Evolutionary conservation across 1,284 basidiomycete genomes (phyloP), one percentile per base, ranked within the genome.

Genomic region (Marasmius oreades): DNA sequence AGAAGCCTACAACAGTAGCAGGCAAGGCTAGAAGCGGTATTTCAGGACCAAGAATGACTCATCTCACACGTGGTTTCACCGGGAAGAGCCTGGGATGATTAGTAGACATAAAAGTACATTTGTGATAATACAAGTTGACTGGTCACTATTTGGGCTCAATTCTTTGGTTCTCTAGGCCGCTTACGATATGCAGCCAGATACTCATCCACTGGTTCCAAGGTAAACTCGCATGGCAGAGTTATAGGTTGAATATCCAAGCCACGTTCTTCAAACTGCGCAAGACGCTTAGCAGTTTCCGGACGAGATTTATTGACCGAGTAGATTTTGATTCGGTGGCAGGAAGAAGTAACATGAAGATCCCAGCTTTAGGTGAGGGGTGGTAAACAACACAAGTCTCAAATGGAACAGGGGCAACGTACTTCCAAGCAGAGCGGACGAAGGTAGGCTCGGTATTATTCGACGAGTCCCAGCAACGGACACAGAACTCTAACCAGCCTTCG

Each of bases 401-500:
- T 51, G n/a, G 14, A 18, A 52, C 20, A 33, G 23, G 10, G n/a
- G 28, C 6, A 18, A 66, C 77, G 57, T 60, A 81, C 80, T 81
- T 81, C 79, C 78, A 81, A 4, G 78, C 76, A 16, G 78, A 81
- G 33, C 78, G 76, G 8, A 82, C 77, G 58, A 75, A 80, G 1
- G 81, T 82, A 20, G 81, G 81, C 61, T 82, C 77, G 3, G 80
- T 82, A 62, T 84, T 82, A 67, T 79, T 80, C 7, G 78, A 78
- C 16, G 79, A 79, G 62, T 82, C 80, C 81, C 81, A 83, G 0
- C 77, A 77, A 43, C 80, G 76, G n/a, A 79, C 80, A 59, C 78
- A 80, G 67, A 82, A 78, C 59, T 82, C 80, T 36, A 81, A 71
- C 80, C 80, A 82, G 5, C 81, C 80, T 61, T 84, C 79, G 2